Conservation (phyloP, 2,329 filamentous ascomycete genomes). For the Arthrobotrys sinensis region DNA sequence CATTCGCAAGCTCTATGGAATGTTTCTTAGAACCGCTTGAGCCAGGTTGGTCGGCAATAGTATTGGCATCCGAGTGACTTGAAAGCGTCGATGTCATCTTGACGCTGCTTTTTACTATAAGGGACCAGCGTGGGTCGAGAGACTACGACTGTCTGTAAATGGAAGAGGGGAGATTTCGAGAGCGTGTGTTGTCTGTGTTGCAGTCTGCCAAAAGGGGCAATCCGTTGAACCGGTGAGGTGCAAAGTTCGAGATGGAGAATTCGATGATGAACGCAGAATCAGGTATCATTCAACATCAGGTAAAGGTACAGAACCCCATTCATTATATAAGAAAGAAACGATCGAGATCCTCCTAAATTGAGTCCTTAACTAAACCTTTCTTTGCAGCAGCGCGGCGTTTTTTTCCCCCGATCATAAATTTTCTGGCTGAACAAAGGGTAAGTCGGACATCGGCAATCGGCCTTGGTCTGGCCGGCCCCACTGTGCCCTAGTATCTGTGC, state of each 20-base stretch:
- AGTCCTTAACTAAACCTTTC: background rate
- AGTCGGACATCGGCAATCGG: constrained; percentile 46
- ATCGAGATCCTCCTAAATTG: constrained; percentile 23
- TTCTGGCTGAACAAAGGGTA: constrained; percentile 12
- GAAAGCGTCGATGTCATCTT: constrained; percentile 50
- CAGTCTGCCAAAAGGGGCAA: constrained; percentile 36
- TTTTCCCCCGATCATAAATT: constrained; percentile 11
- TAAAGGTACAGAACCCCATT: background rate
- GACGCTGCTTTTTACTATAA: constrained; percentile 3
- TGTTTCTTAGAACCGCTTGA: background rate
- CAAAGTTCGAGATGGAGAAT: background rate
- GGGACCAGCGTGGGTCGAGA: background rate
- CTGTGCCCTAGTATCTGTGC: background rate
- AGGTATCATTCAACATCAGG: background rate
- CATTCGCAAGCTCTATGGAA: constrained; percentile 34
- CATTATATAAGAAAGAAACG: constrained; percentile 19
- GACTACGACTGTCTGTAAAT: background rate
- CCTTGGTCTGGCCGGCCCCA: constrained; percentile 3
- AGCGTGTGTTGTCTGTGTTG: constrained; percentile 12
- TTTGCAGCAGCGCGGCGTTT: background rate
- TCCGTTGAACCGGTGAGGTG: background rate
- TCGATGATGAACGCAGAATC: background rate
- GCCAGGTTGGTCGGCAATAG: constrained; percentile 16
- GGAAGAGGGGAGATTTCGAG: background rate
- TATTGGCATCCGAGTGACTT: constrained; percentile 35